Evolutionary conservation across 306 rosid species (phyloP).

Genomic region (Trifolium repens): DNA sequence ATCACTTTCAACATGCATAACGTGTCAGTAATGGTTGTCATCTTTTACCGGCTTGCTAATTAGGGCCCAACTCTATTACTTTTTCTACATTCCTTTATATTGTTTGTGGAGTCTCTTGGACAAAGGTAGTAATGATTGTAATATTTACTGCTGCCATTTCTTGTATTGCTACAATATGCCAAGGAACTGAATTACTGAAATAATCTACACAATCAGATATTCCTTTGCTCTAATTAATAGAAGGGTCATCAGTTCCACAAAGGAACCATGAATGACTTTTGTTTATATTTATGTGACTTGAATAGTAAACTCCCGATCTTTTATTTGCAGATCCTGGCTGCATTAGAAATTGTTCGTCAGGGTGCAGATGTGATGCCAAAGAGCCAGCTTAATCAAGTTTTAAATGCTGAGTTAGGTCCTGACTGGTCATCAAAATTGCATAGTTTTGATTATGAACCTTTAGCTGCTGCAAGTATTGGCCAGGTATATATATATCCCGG

Average conservation of each 20-base stretch:
- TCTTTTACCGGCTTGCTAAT: slow-evolving; percentile 20
- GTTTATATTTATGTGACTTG: slow-evolving; percentile 17
- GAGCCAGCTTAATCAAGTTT: slow-evolving; percentile 85
- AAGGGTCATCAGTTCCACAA: slow-evolving; percentile 28
- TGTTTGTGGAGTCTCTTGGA: slow-evolving; percentile 15
- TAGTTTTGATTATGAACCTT: slow-evolving; percentile 88
- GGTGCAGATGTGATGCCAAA: slow-evolving; percentile 98
- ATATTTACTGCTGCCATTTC: slow-evolving; percentile 14
- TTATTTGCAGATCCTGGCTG: slow-evolving; percentile 79
- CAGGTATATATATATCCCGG: slow-evolving; percentile 61
- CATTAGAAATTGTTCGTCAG: slow-evolving; percentile 93
- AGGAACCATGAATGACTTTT: slow-evolving; percentile 27
- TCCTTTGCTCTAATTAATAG: slow-evolving; percentile 11
- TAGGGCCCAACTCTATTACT: slow-evolving; percentile 23
- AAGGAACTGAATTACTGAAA: slow-evolving; percentile 3
- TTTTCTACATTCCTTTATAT: slow-evolving; percentile 10
- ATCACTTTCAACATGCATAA: slow-evolving; percentile 8
- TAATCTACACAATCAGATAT: slow-evolving; percentile 29
- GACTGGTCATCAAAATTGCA: slow-evolving; percentile 76
- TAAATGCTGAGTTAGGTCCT: slow-evolving; percentile 81
- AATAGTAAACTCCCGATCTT: slow-evolving; percentile 26
- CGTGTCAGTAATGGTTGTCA: slow-evolving; percentile 18
- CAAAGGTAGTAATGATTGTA: slow-evolving; percentile 25
- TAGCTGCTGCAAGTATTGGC: slow-evolving; percentile 98
- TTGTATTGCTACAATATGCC: slow-evolving; percentile 35